Base-by-base conservation (phyloP, 768 basidiomycete genomes). In the Austroboletus eburneus region DNA sequence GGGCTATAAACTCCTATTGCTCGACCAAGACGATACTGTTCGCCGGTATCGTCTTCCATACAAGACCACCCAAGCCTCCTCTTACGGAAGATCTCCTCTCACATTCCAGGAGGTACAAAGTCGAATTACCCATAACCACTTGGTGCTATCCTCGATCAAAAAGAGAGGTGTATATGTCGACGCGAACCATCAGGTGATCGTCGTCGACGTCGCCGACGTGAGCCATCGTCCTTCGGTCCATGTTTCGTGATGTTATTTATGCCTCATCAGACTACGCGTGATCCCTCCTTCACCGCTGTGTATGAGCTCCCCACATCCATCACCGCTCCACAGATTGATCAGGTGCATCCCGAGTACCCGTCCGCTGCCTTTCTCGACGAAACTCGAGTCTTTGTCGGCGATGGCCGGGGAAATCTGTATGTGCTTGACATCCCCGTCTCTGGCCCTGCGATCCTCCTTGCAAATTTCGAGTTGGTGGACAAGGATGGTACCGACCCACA, bases 71-170 rank as follows among this genome's bases (percentile, higher is more conserved):
- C 77, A 71, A 72, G 67, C 70, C 8, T 79, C 83, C 32, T 67
- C 76, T 9, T 82, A 86, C 4, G 78, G 79, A 8, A 75, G 71
- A 46, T 69, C 76, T 1, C 79, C 80, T 8, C 71, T 91, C 18
- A 80, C 83, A 2, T 87, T 91, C 56, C 77, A 87, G 48, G 91
- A 92, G 56, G 84, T 91, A 45, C 84, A 87, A 62, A 87, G 85
- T 57, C 74, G 91, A 40, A 87, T 93, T 49, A 77, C 83, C 14
- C 87, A 92, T 64, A 91, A 93, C 55, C 91, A 93, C 59, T 74
- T 93, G 13, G 67, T 74, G 12, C 65, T 79, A 3, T 75, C 77
- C 17, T 59, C 62, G 14, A 61, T 72, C 29, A 69, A 71, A 10
- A 66, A 70, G 18, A 70, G 71, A 20, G 80, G 80, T 3, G 66